Conservation (phyloP, 148 eudicot species). For the Linanthus parryae region DNA sequence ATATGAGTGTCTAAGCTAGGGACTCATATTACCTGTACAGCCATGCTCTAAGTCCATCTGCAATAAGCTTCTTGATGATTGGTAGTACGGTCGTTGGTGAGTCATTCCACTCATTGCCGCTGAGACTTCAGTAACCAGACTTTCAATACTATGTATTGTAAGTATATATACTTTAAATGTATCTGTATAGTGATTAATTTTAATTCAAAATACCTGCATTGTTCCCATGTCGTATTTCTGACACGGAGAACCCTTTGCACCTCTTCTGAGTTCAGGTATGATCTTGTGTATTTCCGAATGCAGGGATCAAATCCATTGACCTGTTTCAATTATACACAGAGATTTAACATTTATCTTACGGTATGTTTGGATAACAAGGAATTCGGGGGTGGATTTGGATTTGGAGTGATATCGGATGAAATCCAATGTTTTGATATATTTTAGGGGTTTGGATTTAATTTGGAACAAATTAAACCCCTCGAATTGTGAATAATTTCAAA, state of each 20-base stretch:
- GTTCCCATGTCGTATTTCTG: constrained; percentile 12
- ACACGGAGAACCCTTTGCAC: constrained; percentile 21
- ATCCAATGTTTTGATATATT: no score
- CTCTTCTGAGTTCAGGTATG: constrained; percentile 17
- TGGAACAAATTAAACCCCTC: no score
- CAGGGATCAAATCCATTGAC: constrained; percentile 23
- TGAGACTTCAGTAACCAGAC: neutral
- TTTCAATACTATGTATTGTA: no score
- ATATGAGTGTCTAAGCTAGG: no score
- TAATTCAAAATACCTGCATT: constrained; percentile 16
- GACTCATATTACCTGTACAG: constrained; percentile 29
- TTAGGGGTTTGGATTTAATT: no score
- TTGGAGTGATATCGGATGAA: no score
- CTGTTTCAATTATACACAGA: neutral
- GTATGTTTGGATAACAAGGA: no score
- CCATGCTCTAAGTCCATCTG: constrained; percentile 19
- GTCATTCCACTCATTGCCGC: constrained; percentile 13
- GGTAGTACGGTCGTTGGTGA: constrained; percentile 18
- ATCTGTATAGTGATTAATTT: no score
- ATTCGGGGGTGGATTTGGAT: no score
- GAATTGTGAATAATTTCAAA: no score
- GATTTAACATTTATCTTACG: neutral
- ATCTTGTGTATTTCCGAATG: neutral
- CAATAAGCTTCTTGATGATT: constrained; percentile 16
- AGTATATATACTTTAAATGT: no score